Conservation (phyloP, 192 early-diverging fungal species). For the Coemansia sp. region DNA sequence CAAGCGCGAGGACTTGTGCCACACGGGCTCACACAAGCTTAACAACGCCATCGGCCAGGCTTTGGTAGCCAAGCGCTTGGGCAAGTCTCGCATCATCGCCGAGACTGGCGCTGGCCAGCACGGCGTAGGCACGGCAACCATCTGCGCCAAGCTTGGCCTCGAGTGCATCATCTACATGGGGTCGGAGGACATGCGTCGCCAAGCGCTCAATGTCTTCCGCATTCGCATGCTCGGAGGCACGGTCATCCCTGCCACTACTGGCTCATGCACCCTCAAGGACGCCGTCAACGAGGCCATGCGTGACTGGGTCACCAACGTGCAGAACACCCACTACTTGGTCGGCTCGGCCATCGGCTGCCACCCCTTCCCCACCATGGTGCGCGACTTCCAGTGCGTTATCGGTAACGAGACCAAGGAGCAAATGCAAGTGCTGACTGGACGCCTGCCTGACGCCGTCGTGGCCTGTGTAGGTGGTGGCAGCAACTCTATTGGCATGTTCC, state of each 20-base stretch:
- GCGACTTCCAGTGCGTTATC: slow-evolving; percentile 98
- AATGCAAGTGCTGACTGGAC: slow-evolving; percentile 77
- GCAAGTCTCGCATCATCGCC: slow-evolving; percentile 97
- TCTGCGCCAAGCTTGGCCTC: slow-evolving; percentile 97
- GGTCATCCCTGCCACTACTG: slow-evolving; percentile 81
- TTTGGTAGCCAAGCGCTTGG: slow-evolving; percentile 90
- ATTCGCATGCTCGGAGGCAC: slow-evolving; percentile 92
- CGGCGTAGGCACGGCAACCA: slow-evolving; percentile 96
- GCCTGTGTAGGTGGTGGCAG: slow-evolving; percentile 98
- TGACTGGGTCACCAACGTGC: slow-evolving; percentile 97
- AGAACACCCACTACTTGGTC: slow-evolving; percentile 93
- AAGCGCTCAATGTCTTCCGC: slow-evolving; percentile 95
- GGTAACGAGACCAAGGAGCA: slow-evolving; percentile 88
- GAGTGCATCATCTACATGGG: slow-evolving; percentile 99
- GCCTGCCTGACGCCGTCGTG: slow-evolving; percentile 89
- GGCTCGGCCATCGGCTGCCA: slow-evolving; percentile 97
- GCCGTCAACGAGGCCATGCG: slow-evolving; percentile 99
- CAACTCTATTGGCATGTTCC: slow-evolving; percentile 98
- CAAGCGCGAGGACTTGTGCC: slow-evolving; percentile 98
- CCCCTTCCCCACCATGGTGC: slow-evolving; percentile 95
- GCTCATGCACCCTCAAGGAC: slow-evolving; percentile 91
- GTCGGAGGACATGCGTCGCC: slow-evolving; percentile 90
- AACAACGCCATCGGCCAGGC: slow-evolving; percentile 98
- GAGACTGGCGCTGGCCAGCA: slow-evolving; percentile 99
- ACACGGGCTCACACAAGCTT: slow-evolving; percentile 99